Conservation (phyloP, 192 early-diverging fungal species). For the Oehlia diaphana region DNA sequence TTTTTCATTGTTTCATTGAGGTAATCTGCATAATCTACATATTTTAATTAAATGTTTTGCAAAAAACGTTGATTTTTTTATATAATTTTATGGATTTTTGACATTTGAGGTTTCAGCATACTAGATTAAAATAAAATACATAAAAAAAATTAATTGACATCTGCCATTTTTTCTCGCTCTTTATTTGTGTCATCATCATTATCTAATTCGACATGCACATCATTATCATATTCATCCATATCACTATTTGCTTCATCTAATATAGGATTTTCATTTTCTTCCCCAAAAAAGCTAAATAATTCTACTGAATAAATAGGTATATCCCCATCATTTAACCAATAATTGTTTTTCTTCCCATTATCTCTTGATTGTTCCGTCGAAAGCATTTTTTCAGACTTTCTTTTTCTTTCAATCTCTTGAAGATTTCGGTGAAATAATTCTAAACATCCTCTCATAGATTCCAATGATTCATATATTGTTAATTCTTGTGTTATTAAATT, state of each 20-base stretch:
- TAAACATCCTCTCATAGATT: constrained; percentile 8
- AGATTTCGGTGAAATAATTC: background rate
- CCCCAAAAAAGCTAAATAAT: constrained; percentile 12
- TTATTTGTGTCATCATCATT: too few relatives aligned
- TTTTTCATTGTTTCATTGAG: too few relatives aligned
- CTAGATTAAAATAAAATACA: too few relatives aligned
- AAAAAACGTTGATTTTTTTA: too few relatives aligned
- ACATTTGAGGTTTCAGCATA: too few relatives aligned
- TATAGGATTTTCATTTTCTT: background rate
- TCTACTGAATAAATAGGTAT: background rate
- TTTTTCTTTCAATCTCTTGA: background rate
- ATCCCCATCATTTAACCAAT: background rate
- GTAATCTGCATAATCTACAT: too few relatives aligned
- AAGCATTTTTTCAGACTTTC: background rate
- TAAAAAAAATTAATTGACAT: too few relatives aligned
- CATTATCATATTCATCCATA: background rate
- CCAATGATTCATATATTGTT: constrained; percentile 5
- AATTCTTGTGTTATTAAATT: background rate
- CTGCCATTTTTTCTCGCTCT: too few relatives aligned
- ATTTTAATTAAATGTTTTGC: too few relatives aligned
- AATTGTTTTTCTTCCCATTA: background rate
- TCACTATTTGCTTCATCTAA: background rate
- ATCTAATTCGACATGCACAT: too few relatives aligned
- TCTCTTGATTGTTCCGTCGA: background rate
- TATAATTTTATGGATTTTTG: too few relatives aligned